Evolutionary conservation across 495 filamentous ascomycete genomes (phyloP).

Genomic region (Jackrogersella minutella): DNA sequence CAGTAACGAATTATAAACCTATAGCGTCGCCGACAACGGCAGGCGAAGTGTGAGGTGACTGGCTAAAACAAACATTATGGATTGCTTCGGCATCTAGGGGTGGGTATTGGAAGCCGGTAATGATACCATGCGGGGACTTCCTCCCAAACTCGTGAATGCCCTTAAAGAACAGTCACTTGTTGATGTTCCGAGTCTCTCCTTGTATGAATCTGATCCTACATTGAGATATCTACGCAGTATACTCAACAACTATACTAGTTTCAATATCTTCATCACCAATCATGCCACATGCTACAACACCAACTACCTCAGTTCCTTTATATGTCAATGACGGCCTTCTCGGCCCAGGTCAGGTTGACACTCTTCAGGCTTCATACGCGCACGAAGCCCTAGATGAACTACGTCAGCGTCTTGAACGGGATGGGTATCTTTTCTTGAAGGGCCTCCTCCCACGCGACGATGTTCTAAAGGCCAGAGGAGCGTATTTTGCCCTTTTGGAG

Average conservation of each 20-base stretch:
- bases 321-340: conserved; percentile 63
- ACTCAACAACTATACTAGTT: background rate
- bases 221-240: background rate
- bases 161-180: no score
- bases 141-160: background rate
- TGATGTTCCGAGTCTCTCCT: background rate
- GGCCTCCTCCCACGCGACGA: conserved; percentile 64
- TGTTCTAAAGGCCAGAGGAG: conserved; percentile 61
- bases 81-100: background rate
- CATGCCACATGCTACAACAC: conserved; percentile 24
- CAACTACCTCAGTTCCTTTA: conserved; percentile 7
- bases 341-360: conserved; percentile 54
- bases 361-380: conserved; percentile 47
- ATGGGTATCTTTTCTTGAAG: conserved; percentile 70
- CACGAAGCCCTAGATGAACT: conserved; percentile 55
- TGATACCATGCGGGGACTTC: background rate
- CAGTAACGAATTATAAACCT: background rate
- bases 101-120: background rate
- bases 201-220: background rate
- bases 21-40: conserved; percentile 13
- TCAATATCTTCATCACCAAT: background rate
- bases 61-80: background rate
- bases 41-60: background rate
- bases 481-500: conserved; percentile 64
- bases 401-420: conserved; percentile 59